Conservation (phyloP, 2,329 filamentous ascomycete genomes). For the Aureobasidium sp. region DNA sequence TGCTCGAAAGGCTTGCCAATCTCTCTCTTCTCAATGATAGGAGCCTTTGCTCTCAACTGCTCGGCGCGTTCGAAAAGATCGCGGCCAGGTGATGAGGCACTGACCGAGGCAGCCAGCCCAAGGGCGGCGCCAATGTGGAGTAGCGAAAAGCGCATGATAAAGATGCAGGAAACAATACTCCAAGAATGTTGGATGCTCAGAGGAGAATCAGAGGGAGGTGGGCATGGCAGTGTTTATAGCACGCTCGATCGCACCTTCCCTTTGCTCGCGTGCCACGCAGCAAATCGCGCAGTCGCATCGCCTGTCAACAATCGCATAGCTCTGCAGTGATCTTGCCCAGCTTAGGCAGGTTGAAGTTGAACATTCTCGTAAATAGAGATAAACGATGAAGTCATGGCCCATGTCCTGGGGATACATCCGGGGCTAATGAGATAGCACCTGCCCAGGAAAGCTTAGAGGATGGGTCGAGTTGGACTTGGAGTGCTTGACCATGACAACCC, state of each 20-base stretch:
- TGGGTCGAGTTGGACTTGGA: neutral
- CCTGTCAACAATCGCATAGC: neutral
- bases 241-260: neutral
- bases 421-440: conserved; percentile 2
- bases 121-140: conserved; percentile 11
- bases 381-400: conserved; percentile 3
- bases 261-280: neutral
- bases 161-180: neutral
- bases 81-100: conserved; percentile 8
- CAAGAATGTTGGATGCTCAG: neutral
- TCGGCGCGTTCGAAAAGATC: conserved; percentile 13
- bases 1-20: conserved; percentile 14
- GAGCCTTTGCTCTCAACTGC: neutral
- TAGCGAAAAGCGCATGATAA: conserved; percentile 12
- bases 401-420: neutral
- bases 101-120: conserved; percentile 9
- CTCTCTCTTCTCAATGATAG: conserved; percentile 13
- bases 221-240: conserved; percentile 2
- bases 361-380: neutral
- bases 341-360: conserved; percentile 10
- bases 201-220: neutral
- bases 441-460: conserved; percentile 6
- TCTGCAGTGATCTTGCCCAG: neutral
- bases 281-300: neutral
- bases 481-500: neutral